Evolutionary conservation across 1,284 basidiomycete species (phyloP), one percentile per base, ranked within the genome.

Genomic region (Naganishia sp.): DNA sequence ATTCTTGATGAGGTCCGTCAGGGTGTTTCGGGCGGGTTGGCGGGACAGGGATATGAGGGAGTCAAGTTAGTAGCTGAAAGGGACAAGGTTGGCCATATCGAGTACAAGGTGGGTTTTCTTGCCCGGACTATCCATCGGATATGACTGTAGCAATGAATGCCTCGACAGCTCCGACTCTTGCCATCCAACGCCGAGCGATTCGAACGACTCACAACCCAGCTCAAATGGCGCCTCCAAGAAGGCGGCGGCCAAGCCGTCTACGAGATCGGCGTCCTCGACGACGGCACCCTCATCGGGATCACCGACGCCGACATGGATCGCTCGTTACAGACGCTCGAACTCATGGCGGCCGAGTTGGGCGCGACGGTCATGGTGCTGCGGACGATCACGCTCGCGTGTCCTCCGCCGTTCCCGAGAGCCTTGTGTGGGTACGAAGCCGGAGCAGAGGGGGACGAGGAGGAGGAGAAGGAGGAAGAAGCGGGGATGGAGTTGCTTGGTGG

Each of bases 151-250:
- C n/a, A 21, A 28, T 18, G 10, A 13, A 28, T 11, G 6, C 21
- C 46, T 10, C n/a, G 31, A 5, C 23, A 61, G 58, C 41, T 61
- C 18, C 58, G 61, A 23, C 51, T 53, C 32, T 31, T 53, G 4
- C 64, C 78, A 49, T 77, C 79, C 41, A 74, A 73, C 2, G 72
- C 76, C 6, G 79, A 81, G 55, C 75, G 81, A 13, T 81, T 82
- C 67, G 80, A 80, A 63, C 72, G 77, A 46, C 87, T 96, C 18
- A 89, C 93, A 65, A 95, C 93, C 1, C 93, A 96, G 80, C 86
- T 95, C 78, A 93, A 94, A 77, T 96, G 94, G 93, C 85, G 93
- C 3, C 84, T 96, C 4, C 87, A 94, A 57, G 90, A 95, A 77
- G 93, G 93, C 17, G 88, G 90, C 4, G 93, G 93, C 5, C 88